A percentile compares a stretch with the other conserved stretches of the same genome.
phyloP scores from a whole-genome alignment of 225 moss, liverwort and hornwort genomes.

The Pseudisothecium myosuroides region DNA sequence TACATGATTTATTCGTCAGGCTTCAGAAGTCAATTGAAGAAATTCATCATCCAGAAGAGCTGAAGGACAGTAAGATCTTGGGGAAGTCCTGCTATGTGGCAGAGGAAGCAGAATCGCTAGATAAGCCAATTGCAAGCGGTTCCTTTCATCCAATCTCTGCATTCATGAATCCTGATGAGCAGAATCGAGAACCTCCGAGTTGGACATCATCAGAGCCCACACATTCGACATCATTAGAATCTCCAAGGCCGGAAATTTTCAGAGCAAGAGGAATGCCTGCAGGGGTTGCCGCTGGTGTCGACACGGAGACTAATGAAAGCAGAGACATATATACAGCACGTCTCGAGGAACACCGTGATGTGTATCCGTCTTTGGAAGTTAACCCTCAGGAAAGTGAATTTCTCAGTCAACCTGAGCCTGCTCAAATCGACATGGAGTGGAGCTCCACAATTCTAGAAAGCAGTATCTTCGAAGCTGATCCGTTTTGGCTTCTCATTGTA shows the following conservation, averaged over 20 bases:
- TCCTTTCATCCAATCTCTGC: neutral
- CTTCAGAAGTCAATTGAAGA: constrained; percentile 11
- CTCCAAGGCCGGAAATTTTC: constrained; percentile 9
- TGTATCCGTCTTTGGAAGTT: neutral
- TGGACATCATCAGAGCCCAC: neutral
- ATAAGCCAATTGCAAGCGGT: neutral
- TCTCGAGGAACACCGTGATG: neutral
- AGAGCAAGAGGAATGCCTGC: constrained; percentile 25
- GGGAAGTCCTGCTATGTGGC: neutral
- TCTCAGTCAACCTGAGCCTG: neutral
- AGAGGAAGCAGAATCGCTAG: neutral
- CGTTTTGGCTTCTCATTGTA: constrained; percentile 72
- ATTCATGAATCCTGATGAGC: neutral
- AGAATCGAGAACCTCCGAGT: neutral
- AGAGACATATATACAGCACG: neutral
- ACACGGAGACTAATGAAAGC: neutral
- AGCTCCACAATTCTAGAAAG: constrained; percentile 13
- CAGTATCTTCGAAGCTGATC: constrained; percentile 62
- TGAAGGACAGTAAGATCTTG: neutral
- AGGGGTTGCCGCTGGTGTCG: constrained; percentile 14
- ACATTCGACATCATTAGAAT: neutral
- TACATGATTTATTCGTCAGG: constrained; percentile 9
- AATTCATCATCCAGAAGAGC: neutral
- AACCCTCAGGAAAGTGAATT: neutral
- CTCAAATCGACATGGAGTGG: constrained; percentile 29